phyloP scores from a whole-genome alignment of 805 yeast genomes.

The Clavispora santaluciae region DNA sequence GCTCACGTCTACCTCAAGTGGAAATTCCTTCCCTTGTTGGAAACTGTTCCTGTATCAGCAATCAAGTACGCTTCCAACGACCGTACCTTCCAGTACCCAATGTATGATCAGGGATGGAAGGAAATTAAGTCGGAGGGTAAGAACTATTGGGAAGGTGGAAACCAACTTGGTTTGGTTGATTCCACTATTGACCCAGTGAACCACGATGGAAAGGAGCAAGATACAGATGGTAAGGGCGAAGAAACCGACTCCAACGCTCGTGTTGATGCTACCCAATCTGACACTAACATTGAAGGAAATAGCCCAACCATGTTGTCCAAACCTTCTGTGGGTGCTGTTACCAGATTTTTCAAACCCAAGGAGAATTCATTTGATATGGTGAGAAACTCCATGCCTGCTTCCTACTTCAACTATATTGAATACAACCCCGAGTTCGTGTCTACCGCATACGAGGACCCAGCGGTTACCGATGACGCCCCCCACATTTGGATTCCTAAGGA shows the following conservation, averaged over 20 bases:
- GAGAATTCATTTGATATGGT: constrained; percentile 43
- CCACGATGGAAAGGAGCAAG: constrained; percentile 5
- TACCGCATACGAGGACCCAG: constrained; percentile 52
- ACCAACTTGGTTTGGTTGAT: constrained; percentile 31
- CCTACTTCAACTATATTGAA: constrained; percentile 36
- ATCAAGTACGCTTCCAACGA: constrained; percentile 45
- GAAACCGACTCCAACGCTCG: constrained; percentile 11
- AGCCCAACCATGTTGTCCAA: neutral
- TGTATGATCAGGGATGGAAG: constrained; percentile 56
- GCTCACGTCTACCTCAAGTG: constrained; percentile 56
- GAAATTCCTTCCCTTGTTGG: constrained; percentile 59
- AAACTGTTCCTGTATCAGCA: constrained; percentile 67
- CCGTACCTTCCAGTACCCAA: constrained; percentile 47
- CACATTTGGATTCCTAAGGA: constrained; percentile 71
- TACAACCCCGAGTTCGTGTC: constrained; percentile 37
- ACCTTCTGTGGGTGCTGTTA: constrained; percentile 6
- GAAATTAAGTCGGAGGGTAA: constrained; percentile 54
- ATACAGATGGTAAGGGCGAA: constrained; percentile 6
- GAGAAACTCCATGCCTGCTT: constrained; percentile 41
- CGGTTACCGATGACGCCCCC: constrained; percentile 52
- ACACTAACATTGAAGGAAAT: neutral
- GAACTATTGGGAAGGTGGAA: constrained; percentile 42
- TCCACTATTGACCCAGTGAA: constrained; percentile 12
- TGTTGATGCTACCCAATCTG: constrained; percentile 5
- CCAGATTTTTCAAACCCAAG: constrained; percentile 40